These are phyloP conservation scores for Parastagonospora nodorum DNA, from an alignment of 2,329 filamentous ascomycete genomes.

Conservation along the genomic window DNA sequence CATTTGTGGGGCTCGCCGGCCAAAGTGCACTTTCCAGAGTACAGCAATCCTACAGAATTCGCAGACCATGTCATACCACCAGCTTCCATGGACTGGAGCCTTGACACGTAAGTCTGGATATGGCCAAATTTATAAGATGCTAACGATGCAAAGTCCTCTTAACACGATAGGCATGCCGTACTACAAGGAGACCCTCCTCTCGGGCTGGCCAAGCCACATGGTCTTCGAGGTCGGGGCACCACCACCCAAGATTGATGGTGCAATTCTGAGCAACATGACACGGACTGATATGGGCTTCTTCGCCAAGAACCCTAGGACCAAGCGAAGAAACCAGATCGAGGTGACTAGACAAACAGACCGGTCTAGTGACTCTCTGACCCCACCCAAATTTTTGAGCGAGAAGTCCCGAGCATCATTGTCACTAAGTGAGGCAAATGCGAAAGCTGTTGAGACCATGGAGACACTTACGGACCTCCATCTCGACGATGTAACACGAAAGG, in stretches of 20 bases:
- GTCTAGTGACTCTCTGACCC: slow-evolving; percentile 67
- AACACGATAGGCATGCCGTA: slow-evolving; percentile 90
- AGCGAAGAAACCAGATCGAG: slow-evolving; percentile 81
- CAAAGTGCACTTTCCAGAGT: slow-evolving; percentile 86
- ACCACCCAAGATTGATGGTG: slow-evolving; percentile 73
- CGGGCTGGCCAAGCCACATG: slow-evolving; percentile 85
- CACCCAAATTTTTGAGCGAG: slow-evolving; percentile 93
- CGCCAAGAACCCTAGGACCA: slow-evolving; percentile 74
- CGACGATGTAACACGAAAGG: slow-evolving; percentile 73
- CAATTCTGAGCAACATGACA: slow-evolving; percentile 71
- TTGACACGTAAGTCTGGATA: slow-evolving; percentile 65
- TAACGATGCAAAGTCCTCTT: slow-evolving; percentile 64
- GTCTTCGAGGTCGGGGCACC: slow-evolving; percentile 85
- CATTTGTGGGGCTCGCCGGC: slow-evolving; percentile 87
- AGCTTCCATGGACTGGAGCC: slow-evolving; percentile 69
- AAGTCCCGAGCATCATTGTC: slow-evolving; percentile 72
- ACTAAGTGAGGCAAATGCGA: slow-evolving; percentile 31
- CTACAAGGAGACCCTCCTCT: slow-evolving; percentile 85
- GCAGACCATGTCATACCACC: slow-evolving; percentile 66
- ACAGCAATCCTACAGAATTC: slow-evolving; percentile 75
- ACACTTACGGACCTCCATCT: slow-evolving; percentile 71
- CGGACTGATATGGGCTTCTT: slow-evolving; percentile 76
- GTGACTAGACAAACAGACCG: slow-evolving; percentile 68
- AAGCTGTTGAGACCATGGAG: slow-evolving; percentile 62
- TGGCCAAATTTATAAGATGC: background rate